Percentiles rank a stretch among this genome's conserved stretches.
phyloP scores from a whole-genome alignment of 108 stramenopile species.

The Fistulifera pelliculosa region DNA sequence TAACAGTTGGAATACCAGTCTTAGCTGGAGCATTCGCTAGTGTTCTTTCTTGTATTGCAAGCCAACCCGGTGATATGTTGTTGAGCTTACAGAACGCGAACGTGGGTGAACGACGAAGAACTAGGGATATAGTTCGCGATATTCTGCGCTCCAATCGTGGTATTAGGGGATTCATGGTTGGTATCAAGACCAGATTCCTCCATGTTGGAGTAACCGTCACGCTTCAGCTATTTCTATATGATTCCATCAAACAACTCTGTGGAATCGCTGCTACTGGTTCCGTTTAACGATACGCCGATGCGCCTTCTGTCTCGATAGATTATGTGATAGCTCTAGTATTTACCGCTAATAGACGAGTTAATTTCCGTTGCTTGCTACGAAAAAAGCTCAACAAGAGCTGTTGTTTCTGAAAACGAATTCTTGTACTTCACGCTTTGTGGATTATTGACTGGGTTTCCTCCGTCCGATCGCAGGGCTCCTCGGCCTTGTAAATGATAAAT shows the following conservation, averaged over 20 bases:
- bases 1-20: slow-evolving; percentile 54
- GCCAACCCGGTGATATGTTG: slow-evolving; percentile 88
- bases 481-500: not conserved
- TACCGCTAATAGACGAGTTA: not conserved
- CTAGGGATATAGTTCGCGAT: slow-evolving; percentile 39
- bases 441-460: not conserved
- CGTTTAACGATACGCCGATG: not conserved
- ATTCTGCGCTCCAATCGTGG: slow-evolving; percentile 43
- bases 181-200: slow-evolving; percentile 63
- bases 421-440: not conserved
- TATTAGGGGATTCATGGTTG: slow-evolving; percentile 57
- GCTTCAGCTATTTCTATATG: slow-evolving; percentile 83
- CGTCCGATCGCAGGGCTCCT: not conserved
- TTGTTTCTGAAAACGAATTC: not conserved
- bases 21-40: slow-evolving; percentile 54
- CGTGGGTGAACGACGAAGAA: slow-evolving; percentile 27
- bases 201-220: slow-evolving; percentile 89
- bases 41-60: slow-evolving; percentile 67
- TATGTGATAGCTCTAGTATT: not conserved
- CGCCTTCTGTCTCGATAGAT: not conserved
- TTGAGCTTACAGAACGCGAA: slow-evolving; percentile 71
- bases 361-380: not conserved
- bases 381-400: not conserved
- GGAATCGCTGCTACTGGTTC: slow-evolving; percentile 69
- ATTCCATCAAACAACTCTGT: slow-evolving; percentile 66